A percentile compares a stretch with the other conserved stretches of the same genome.
Evolutionary conservation across 768 basidiomycete genomes (phyloP).

Genomic region (Psilocybe subaeruginosa): DNA sequence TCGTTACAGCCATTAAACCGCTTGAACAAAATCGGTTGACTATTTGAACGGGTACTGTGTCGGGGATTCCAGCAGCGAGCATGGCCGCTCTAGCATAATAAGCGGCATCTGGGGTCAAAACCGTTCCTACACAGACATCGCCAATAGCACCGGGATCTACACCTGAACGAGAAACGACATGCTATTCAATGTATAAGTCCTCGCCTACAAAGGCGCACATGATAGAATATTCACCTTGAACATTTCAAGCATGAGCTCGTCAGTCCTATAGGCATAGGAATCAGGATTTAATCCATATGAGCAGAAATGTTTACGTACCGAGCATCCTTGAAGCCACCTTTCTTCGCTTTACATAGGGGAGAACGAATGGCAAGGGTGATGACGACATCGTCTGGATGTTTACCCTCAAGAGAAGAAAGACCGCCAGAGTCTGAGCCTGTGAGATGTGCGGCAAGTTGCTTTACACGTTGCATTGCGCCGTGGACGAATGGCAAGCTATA

Average conservation of each 20-base stretch:
- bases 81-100: conserved; percentile 78
- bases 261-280: conserved; percentile 48
- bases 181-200: conserved; percentile 34
- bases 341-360: conserved; percentile 75
- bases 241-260: conserved; percentile 82
- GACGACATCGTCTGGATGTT: conserved; percentile 78
- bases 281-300: not conserved
- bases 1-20: conserved; percentile 83
- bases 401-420: conserved; percentile 54
- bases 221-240: conserved; percentile 55
- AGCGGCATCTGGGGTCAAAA: conserved; percentile 62
- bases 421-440: conserved; percentile 45
- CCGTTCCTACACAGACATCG: conserved; percentile 83
- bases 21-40: conserved; percentile 85
- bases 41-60: conserved; percentile 71
- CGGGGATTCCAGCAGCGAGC: conserved; percentile 81
- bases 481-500: not conserved
- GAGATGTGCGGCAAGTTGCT: conserved; percentile 67
- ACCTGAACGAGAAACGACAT: conserved; percentile 57
- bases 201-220: not conserved
- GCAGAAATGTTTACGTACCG: conserved; percentile 38
- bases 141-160: conserved; percentile 69
- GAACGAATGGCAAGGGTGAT: conserved; percentile 82
- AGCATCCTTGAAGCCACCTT: conserved; percentile 76
- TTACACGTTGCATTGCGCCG: conserved; percentile 65